Evolutionary conservation across 306 rosid genomes (phyloP), one percentile per base, ranked within the genome.

Genomic region (Pachyrhizus erosus): DNA sequence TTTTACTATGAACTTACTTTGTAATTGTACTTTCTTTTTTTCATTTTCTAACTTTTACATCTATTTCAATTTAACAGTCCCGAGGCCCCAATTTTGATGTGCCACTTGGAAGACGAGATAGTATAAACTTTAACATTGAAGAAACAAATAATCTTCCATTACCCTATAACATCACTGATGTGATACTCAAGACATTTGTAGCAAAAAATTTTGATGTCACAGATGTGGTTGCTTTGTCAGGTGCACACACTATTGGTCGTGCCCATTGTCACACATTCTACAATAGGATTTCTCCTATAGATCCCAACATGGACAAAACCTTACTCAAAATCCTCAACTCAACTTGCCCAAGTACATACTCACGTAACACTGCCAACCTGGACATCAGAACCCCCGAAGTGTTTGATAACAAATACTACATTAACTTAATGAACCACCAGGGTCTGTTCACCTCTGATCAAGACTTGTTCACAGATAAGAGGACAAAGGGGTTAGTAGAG

Each of bases 171-270:
- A 68, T 12, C 34, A 39, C 74, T 9, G 0, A 12, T 40, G 74
- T 68, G 18, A 68, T 20, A 21, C 74, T 68, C 2, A 12, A 68
- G 9, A 39, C 31, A 20, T 68, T 68, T 40, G 74, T n/a, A 18
- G 20, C 52, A 11, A 68, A 68, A 40, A 39, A 68, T 5, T 12
- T 68, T 0, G 54, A 68, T 40, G 33, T 40, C n/a, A 20, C 12
- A 10, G 49, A 68, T 21, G 33, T 68, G 31, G 73, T 68, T 40
- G 73, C 73, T 0, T 40, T 68, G 21, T 0, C 11, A 18, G 73
- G 73, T 40, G 74, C 54, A 20, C 74, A 68, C 74, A 68, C 74
- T 5, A 10, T 68, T 68, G 74, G 74, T 40, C 74, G 48, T 68
- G 54, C 74, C 2, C 74, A 68, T 0, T 68, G 74, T 11, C 74